A percentile compares a stretch with the other conserved stretches of the same genome.
Conservation (phyloP, 768 basidiomycete species). For the Phanerochaete carnosa region DNA sequence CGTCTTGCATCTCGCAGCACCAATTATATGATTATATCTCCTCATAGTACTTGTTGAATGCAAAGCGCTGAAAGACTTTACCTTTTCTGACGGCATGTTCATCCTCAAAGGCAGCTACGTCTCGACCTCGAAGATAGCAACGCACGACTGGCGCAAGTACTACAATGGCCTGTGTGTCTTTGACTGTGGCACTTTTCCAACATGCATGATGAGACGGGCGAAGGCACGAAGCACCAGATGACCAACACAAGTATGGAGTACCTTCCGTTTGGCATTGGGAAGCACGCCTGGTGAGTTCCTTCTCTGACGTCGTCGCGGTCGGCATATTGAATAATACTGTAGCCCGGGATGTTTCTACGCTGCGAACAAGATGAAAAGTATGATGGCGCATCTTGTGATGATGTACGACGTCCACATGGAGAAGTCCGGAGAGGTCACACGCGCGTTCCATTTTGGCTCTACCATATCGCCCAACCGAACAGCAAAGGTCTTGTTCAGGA, state of each 20-base stretch:
- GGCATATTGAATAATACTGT: background rate
- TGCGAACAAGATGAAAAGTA: conserved; percentile 2
- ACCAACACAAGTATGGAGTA: too few relatives aligned
- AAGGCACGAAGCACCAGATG: background rate
- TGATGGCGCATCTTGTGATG: too few relatives aligned
- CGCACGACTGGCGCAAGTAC: conserved; percentile 20
- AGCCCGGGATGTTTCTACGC: conserved; percentile 8
- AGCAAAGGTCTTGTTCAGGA: conserved; percentile 31
- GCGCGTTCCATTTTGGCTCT: conserved; percentile 15
- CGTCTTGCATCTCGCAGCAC: conserved; percentile 7
- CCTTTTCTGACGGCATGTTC: conserved; percentile 31
- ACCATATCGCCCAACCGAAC: conserved; percentile 16
- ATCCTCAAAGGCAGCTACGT: conserved; percentile 20
- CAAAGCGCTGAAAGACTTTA: conserved; percentile 28
- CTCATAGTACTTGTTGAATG: conserved; percentile 27
- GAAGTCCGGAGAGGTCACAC: conserved; percentile 22
- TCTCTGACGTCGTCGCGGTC: background rate
- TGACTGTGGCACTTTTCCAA: conserved; percentile 39
- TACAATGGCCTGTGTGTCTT: conserved; percentile 27
- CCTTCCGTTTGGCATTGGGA: too few relatives aligned
- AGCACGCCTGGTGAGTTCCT: too few relatives aligned
- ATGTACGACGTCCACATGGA: conserved; percentile 21
- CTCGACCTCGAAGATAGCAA: conserved; percentile 14
- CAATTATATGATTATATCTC: conserved; percentile 15
- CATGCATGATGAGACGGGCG: conserved; percentile 15